phyloP scores from a whole-genome alignment of 1,284 basidiomycete species.

The Leccinum pseudoinsigne region DNA sequence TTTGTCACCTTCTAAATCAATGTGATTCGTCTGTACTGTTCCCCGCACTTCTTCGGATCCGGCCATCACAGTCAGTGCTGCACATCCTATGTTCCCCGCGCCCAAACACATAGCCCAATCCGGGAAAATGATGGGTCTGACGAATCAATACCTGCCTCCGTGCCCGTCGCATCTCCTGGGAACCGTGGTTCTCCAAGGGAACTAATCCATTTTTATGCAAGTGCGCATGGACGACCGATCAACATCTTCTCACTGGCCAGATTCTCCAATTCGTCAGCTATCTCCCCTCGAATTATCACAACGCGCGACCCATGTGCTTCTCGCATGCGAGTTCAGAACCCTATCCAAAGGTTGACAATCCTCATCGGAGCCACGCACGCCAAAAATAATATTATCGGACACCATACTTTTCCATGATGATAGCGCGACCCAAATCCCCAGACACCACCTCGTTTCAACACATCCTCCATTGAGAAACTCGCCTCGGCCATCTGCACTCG shows the following conservation, averaged over 20 bases:
- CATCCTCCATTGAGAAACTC: background rate
- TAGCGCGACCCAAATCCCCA: constrained; percentile 4
- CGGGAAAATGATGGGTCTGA: background rate
- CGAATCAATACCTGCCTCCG: background rate
- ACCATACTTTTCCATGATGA: background rate
- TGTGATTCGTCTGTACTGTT: background rate
- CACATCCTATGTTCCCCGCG: background rate
- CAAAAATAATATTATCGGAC: constrained; percentile 3
- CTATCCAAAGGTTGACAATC: constrained; percentile 13
- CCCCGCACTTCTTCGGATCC: constrained; percentile 10
- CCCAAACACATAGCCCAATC: constrained; percentile 4
- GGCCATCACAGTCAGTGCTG: background rate
- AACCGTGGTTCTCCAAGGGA: constrained; percentile 2
- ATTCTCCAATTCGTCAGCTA: background rate
- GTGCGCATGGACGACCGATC: background rate
- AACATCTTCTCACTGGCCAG: constrained; percentile 5
- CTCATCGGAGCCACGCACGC: background rate
- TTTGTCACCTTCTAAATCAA: background rate
- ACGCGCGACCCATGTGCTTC: constrained; percentile 1
- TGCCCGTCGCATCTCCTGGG: constrained; percentile 8
- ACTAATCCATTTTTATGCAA: background rate
- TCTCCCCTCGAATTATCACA: constrained; percentile 8
- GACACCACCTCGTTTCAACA: background rate
- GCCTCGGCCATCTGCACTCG: background rate
- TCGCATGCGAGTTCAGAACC: constrained; percentile 17